Evolutionary conservation across 2,329 filamentous ascomycete genomes (phyloP), one percentile per base, ranked within the genome.

Genomic region (Neurospora sp.): DNA sequence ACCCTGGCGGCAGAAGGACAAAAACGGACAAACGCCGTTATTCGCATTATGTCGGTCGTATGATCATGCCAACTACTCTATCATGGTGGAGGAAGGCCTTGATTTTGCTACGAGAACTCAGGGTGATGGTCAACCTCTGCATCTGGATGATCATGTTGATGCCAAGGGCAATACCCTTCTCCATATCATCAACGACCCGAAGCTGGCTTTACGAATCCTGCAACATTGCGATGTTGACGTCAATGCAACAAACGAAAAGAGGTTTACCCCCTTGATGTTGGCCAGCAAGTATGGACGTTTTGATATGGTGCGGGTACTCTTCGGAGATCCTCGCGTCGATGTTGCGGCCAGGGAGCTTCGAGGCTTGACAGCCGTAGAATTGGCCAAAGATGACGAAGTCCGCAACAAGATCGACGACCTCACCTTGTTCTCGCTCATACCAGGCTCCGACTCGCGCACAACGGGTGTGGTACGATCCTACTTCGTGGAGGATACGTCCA

Each of bases 371-470:
- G 96, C 96, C 8, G 93, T 98, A 6, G 96, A 99, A 80, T 85
- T 99, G 66, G 96, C 96, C 67, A 99, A 99, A 78, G 96, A 99
- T 76, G 96, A 99, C 77, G 96, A 99, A 74, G 92, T 99, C 36
- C 89, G 96, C 46, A 99, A 98, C 80, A 90, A 92, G 75, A 97
- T 99, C 73, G 96, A 99, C 77, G 96, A 99, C 78, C 84, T 99
- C 72, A 90, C 94, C 1, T 82, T 99, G 10, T 91, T 99, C 73
- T 91, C 92, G 23, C 89, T 89, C 78, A 84, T 87, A 1, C 85
- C 91, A 5, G 89, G 88, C 11, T 84, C 86, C 15, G 93, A 97
- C 74, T 91, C 91, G 4, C 88, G 95, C 33, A 94, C 94, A 28
- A 98, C 96, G 0, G 93, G 93, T 1, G 94, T 98, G 0, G 96